Evolutionary conservation across 208 protist species (phyloP).

Genomic region (Leishmania tropica): DNA sequence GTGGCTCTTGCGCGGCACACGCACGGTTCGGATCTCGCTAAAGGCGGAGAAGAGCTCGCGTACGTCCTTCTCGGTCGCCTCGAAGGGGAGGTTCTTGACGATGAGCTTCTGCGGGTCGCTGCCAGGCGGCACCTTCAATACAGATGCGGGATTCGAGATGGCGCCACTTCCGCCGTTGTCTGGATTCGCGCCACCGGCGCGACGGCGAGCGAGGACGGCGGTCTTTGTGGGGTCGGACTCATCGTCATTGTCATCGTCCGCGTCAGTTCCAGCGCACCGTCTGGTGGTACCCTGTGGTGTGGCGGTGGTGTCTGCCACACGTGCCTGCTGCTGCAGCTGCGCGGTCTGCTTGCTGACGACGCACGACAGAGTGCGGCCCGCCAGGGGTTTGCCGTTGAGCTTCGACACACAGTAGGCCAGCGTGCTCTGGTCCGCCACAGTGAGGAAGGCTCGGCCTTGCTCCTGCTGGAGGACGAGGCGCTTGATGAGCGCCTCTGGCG

Average conservation of each 20-base stretch:
- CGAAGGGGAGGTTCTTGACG: slow-evolving; percentile 99
- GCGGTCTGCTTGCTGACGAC: slow-evolving; percentile 74
- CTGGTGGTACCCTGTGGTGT: background rate
- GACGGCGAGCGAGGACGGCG: slow-evolving; percentile 34
- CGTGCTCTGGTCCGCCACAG: slow-evolving; percentile 49
- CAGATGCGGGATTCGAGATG: background rate
- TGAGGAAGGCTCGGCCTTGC: slow-evolving; percentile 97
- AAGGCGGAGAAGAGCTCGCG: slow-evolving; percentile 96
- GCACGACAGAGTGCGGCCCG: slow-evolving; percentile 65
- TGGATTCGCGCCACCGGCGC: slow-evolving; percentile 1
- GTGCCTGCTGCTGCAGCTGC: slow-evolving; percentile 34
- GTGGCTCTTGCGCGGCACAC: slow-evolving; percentile 96
- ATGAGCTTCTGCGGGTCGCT: slow-evolving; percentile 94
- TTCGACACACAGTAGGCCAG: slow-evolving; percentile 63
- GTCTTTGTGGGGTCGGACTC: slow-evolving; percentile 29
- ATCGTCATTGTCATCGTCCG: slow-evolving; percentile 27
- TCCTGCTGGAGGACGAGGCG: slow-evolving; percentile 85
- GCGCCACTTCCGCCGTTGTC: background rate
- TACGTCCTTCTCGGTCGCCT: slow-evolving; percentile 97
- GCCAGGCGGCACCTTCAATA: slow-evolving; percentile 59
- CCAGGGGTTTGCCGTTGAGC: slow-evolving; percentile 63
- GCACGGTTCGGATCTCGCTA: slow-evolving; percentile 95
- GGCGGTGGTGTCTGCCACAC: slow-evolving; percentile 6
- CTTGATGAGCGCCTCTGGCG: slow-evolving; percentile 91
- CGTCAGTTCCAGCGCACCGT: background rate